Base-by-base conservation (phyloP, 1,139 yeast genomes). In the Blastobotrys raffinosifermentans region DNA sequence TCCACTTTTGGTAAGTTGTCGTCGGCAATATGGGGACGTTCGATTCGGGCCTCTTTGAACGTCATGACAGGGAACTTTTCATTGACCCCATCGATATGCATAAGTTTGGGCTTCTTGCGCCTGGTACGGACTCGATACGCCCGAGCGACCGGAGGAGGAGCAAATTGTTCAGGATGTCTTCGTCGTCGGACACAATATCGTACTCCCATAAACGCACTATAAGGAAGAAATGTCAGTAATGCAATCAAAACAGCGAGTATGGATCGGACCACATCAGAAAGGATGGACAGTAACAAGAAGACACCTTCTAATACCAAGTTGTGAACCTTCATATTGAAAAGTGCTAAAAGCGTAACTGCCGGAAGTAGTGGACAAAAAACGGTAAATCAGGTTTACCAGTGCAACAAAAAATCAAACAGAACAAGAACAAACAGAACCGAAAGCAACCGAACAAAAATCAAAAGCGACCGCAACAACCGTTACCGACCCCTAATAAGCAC, bases 51-150 rank as follows among this genome's bases (percentile, higher is more conserved):
- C 35, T 75, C 72, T 39, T 67, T 61, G 56, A 80, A 82, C 2
- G 80, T 69, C 49, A 73, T 71, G 29, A 64, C 55, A 0, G 93
- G 93, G 56, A 83, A 82, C 36, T 79, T 61, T 32, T 68, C 69
- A 38, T 81, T 79, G 17, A 82, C 82, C 52, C 81, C 82, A n/a
- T 66, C 73, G 37, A 69, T 70, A 0, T 84, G 66, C 44, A 79
- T 66, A 22, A 61, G 46, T 37, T 54, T 47, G 27, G 60, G 59
- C 38, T 54, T 55, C 41, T 54, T 54, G 35, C 54, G 50, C 15
- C 48, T 35, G 39, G 39, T 40, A 44, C 44, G 38, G 37, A 37
- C 32, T 44, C 46, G 18, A 38, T 35, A 34, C 4, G 36, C 26
- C 9, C 37, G 30, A 10, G 38, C 37, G 20, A 35, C 38, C 8